Evolutionary conservation across 2,329 filamentous ascomycete genomes (phyloP).

Genomic region (Diaporthe longicolla): DNA sequence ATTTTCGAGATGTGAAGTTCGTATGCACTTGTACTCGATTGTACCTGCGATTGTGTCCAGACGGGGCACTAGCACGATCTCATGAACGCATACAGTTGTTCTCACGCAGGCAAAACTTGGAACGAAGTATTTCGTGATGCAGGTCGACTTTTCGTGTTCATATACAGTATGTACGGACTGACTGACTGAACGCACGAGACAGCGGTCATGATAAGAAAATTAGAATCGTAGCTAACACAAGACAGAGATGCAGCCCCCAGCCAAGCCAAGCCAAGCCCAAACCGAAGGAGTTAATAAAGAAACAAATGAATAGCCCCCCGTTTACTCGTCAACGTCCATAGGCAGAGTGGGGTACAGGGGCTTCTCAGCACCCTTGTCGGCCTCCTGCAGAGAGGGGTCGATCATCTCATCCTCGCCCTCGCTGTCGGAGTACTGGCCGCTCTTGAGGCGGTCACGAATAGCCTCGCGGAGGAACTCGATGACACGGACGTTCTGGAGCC

Average conservation of each 20-base stretch:
- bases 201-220: constrained; percentile 20
- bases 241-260: constrained; percentile 16
- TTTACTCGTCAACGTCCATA: constrained; percentile 38
- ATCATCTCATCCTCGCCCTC: constrained; percentile 49
- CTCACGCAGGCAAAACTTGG: not conserved
- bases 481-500: constrained; percentile 76
- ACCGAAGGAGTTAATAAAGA: not conserved
- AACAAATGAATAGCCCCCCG: not conserved
- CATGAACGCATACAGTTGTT: not conserved
- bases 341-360: constrained; percentile 55
- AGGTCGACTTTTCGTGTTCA: constrained; percentile 17
- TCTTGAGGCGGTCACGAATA: constrained; percentile 69
- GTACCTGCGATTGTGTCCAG: not conserved
- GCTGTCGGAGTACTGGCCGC: constrained; percentile 65
- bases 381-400: constrained; percentile 49
- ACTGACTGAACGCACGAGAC: constrained; percentile 12
- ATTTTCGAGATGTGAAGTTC: not conserved
- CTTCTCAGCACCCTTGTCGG: constrained; percentile 50
- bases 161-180: constrained; percentile 20
- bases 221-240: constrained; percentile 15
- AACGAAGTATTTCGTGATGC: not conserved
- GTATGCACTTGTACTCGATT: not conserved
- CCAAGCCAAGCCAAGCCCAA: constrained; percentile 14
- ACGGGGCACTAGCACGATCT: too few relatives aligned
- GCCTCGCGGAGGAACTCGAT: constrained; percentile 74